Base-by-base conservation (phyloP, 2,329 filamentous ascomycete genomes). In the Penicillium capsulatum region DNA sequence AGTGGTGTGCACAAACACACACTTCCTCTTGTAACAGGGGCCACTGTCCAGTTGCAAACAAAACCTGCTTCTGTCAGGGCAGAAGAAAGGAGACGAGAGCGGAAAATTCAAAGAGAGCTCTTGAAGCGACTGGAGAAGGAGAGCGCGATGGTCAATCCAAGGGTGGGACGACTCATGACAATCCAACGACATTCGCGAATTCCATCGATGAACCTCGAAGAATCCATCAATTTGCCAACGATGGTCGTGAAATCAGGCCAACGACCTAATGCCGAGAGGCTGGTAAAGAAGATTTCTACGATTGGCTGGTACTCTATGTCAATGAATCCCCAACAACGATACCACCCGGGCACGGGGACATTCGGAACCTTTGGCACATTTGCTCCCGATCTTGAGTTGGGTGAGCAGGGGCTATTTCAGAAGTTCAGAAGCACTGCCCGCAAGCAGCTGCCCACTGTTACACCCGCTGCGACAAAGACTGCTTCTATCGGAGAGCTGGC, bases 271-370 rank as follows among this genome's bases (percentile, higher is more conserved):
- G 6, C 26, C 10, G 13, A 28, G 20, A 11, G 53, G 2, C 36
- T 53, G 14, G 36, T 45, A 40, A 47, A 42, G 9, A 45, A 50
- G 13, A 52, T 61, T 7, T 60, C 60, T 14, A 38, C 43, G 24
- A 48, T 59, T 28, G 51, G 48, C 2, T 51, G 56, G 3, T 55
- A 60, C 44, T 50, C 58, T 8, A 64, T 66, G 52, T 38, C 70
- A 15, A 66, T 68, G 57, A 61, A 57, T 31, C 59, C 68, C 13
- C 47, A 44, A 10, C 66, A 69, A 33, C 38, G 42, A 1, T 73
- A 71, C 47, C 58, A 72, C 41, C 19, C 51, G 7, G 42, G 46
- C 3, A 69, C 54, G 20, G 70, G 71, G 3, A 74, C 71, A 0
- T 74, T 73, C 49, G 67, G 40, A 46, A 42, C 42, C 47, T 20